Evolutionary conservation across 495 filamentous ascomycete genomes (phyloP).

Genomic region (Geoglossum glabrum): DNA sequence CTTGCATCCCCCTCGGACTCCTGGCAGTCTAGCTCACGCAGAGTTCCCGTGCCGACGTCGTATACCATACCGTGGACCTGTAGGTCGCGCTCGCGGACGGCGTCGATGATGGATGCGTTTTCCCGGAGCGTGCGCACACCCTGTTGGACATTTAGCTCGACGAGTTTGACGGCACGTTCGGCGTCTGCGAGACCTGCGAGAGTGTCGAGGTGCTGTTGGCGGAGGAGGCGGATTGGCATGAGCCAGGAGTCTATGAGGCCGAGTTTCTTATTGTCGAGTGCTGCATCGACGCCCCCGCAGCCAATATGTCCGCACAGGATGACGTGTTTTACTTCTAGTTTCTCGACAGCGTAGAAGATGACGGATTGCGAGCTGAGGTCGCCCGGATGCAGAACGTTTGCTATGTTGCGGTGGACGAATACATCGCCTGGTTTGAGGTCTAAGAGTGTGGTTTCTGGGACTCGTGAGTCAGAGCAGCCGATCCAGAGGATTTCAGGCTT

Average conservation of each 20-base stretch:
- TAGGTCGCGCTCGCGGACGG: constrained; percentile 19
- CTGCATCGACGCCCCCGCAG: constrained; percentile 60
- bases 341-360: constrained; percentile 62
- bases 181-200: constrained; percentile 3
- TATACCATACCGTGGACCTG: constrained; percentile 22
- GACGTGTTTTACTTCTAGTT: constrained; percentile 62
- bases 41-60: constrained; percentile 17
- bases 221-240: constrained; percentile 43
- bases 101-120: constrained; percentile 18
- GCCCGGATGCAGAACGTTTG: constrained; percentile 60
- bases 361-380: constrained; percentile 60
- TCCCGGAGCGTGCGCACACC: constrained; percentile 17
- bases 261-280: constrained; percentile 43
- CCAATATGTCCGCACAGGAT: constrained; percentile 68
- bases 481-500: constrained; percentile 70
- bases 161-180: constrained; percentile 13
- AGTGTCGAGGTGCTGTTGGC: constrained; percentile 21
- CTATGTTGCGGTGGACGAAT: constrained; percentile 90
- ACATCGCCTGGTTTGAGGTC: constrained; percentile 70
- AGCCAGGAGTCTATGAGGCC: constrained; percentile 69
- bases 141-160: constrained; percentile 20
- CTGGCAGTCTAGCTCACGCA: constrained; percentile 15
- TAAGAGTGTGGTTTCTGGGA: constrained; percentile 70
- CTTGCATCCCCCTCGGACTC: background rate
- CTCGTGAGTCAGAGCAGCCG: constrained; percentile 77